Base-by-base conservation (phyloP, 2,329 filamentous ascomycete species). In the Ophidiomyces ophidiicola region DNA sequence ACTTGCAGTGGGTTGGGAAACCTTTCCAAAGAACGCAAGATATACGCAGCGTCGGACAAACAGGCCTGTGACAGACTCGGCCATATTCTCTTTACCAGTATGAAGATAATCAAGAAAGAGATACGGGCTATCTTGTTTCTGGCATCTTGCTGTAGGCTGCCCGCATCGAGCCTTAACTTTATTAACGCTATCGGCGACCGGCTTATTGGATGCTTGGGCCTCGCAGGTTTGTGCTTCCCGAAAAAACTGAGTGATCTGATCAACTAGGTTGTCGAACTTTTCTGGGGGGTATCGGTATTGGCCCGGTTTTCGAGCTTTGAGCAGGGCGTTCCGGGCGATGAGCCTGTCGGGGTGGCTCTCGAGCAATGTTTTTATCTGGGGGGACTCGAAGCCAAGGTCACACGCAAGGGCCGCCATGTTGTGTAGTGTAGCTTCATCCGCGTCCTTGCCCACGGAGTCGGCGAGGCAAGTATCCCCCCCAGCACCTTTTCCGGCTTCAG, bases 291-390 rank as follows among this genome's bases (percentile, higher is more conserved):
- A 52, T 6, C 25, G 34, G 42, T 47, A 52, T 8, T 33, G 21
- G 17, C 33, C 41, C 8, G 36, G 44, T 19, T 50, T 46, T n/a
- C 47, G 44, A 18, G 50, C 49, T 40, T 46, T 46, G 2, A 51
- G 33, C 7, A 53, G 44, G 15, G 45, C 45, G n/a, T 32, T 41
- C 14, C 25, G 43, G 7, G 48, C 46, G 12, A 53, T 48, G 33
- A 46, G 40, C 12, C 41, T 41, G 36, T 52, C 49, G 6, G 48
- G 49, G 6, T 39, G 47, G 31, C 41, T 15, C 8, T 43, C 14
- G 2, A 46, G 17, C n/a, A 53, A 14, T 28, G 28, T 32, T 14
- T 32, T 24, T n/a, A 52, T 50, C 15, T 44, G 39, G 15, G 41
- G 37, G 23, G 48, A 46, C 6, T 36, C 7, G 30, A 52, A 52